Evolutionary conservation across 1,284 basidiomycete species (phyloP).

Genomic region (Quambalaria eucalypti): DNA sequence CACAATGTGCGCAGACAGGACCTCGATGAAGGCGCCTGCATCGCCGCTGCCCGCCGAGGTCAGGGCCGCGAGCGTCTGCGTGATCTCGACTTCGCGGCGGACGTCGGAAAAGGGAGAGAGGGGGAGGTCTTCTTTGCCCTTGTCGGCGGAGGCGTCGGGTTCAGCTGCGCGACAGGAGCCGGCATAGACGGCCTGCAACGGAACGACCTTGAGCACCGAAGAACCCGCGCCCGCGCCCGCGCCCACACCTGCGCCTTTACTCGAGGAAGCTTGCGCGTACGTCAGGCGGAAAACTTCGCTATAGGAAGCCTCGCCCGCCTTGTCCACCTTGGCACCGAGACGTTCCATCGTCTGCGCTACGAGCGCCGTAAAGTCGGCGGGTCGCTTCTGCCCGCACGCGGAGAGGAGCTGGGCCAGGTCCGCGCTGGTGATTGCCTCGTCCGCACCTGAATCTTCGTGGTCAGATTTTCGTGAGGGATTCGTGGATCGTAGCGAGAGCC

Average conservation of each 20-base stretch:
- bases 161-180: no score
- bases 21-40: conserved; percentile 13
- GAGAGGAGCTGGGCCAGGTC: no score
- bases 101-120: conserved; percentile 61
- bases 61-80: conserved; percentile 63
- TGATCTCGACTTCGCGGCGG: conserved; percentile 76
- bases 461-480: no score
- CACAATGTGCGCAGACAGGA: conserved; percentile 62
- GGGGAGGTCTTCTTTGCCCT: no score
- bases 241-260: neutral
- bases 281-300: neutral
- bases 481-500: no score
- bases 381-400: no score
- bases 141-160: no score
- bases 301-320: neutral
- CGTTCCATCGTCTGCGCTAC: no score
- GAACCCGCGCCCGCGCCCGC: neutral
- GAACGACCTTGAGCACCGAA: conserved; percentile 72
- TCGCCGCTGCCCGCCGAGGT: conserved; percentile 50
- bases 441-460: no score
- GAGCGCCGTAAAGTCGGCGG: no score
- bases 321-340: no score
- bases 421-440: no score
- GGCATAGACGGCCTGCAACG: conserved; percentile 50
- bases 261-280: neutral